Percentiles rank a stretch among this genome's conserved stretches.
These are phyloP conservation scores for Dactylellina parvicollis DNA, from an alignment of 2,329 filamentous ascomycete species.

Conservation along the genomic window DNA sequence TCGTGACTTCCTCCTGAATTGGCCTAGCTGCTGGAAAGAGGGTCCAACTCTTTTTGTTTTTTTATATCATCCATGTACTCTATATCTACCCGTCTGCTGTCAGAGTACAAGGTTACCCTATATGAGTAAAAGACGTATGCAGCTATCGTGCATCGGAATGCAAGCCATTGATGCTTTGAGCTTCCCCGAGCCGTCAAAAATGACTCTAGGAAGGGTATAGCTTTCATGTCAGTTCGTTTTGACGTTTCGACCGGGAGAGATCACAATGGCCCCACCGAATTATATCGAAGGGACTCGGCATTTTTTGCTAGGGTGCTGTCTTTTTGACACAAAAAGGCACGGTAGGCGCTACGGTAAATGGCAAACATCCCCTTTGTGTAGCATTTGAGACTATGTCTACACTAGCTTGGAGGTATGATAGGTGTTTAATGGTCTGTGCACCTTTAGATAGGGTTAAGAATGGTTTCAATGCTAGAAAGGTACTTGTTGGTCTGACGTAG, in stretches of 20 bases:
- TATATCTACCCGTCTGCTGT: slow-evolving; percentile 1
- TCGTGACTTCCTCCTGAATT: slow-evolving; percentile 48
- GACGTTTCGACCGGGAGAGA: background rate
- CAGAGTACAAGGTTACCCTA: slow-evolving; percentile 14
- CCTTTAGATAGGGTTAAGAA: background rate
- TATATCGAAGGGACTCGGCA: background rate
- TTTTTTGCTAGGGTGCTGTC: background rate
- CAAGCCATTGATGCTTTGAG: slow-evolving; percentile 46
- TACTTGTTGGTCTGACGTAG: too few relatives aligned
- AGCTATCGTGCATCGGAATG: slow-evolving; percentile 51
- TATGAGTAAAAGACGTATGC: slow-evolving; percentile 29
- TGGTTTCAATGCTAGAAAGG: too few relatives aligned
- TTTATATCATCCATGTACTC: slow-evolving; percentile 15
- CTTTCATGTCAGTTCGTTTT: background rate
- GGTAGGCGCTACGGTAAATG: slow-evolving; percentile 47
- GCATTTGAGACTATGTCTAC: background rate
- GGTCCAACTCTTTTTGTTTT: background rate
- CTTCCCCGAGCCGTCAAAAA: slow-evolving; percentile 49
- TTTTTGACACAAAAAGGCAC: slow-evolving; percentile 25
- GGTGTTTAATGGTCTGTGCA: slow-evolving; percentile 17
- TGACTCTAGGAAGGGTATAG: slow-evolving; percentile 28
- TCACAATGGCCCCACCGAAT: background rate
- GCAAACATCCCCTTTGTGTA: background rate
- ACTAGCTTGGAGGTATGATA: slow-evolving; percentile 18
- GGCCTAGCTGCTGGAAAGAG: slow-evolving; percentile 16